Evolutionary conservation across 495 filamentous ascomycete species (phyloP).

Genomic region (Podospora australis): DNA sequence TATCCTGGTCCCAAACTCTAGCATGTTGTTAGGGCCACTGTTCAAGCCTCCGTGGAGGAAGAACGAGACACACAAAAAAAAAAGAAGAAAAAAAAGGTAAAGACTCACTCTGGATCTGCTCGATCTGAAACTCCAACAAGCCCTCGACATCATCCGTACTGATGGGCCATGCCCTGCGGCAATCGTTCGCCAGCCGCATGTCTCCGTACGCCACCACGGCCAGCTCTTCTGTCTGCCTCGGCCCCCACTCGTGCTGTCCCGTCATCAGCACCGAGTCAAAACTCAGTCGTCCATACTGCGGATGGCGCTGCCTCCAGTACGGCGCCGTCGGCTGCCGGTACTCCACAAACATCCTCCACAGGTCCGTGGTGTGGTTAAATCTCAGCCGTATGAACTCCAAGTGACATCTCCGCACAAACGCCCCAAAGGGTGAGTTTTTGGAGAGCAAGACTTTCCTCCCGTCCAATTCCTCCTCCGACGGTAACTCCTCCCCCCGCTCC

Average conservation of each 20-base stretch:
- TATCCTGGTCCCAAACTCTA: constrained; percentile 55
- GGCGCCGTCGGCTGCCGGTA: constrained; percentile 71
- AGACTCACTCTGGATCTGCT: constrained; percentile 70
- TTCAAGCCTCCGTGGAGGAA: no score
- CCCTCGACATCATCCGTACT: constrained; percentile 81
- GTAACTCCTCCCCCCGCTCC: constrained; percentile 17
- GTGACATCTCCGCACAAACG: constrained; percentile 69
- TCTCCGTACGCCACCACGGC: constrained; percentile 57
- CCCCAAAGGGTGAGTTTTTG: constrained; percentile 72
- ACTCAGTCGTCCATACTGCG: constrained; percentile 52
- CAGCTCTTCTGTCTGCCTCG: constrained; percentile 29
- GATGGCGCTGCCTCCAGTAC: constrained; percentile 64
- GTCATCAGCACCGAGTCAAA: constrained; percentile 60
- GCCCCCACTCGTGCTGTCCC: constrained; percentile 40
- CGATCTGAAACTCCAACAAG: constrained; percentile 80
- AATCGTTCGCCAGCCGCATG: constrained; percentile 44
- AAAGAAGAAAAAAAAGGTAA: not conserved
- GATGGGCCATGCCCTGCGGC: constrained; percentile 36
- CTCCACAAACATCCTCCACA: constrained; percentile 74
- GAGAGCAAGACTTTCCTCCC: constrained; percentile 38
- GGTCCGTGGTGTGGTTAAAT: constrained; percentile 64
- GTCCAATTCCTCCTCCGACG: constrained; percentile 27
- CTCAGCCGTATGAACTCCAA: constrained; percentile 76
- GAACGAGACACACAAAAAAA: not conserved
- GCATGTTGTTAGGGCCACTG: not conserved